These are phyloP conservation scores for Suillus subaureus DNA, from an alignment of 768 basidiomycete genomes.

Conservation along the genomic window DNA sequence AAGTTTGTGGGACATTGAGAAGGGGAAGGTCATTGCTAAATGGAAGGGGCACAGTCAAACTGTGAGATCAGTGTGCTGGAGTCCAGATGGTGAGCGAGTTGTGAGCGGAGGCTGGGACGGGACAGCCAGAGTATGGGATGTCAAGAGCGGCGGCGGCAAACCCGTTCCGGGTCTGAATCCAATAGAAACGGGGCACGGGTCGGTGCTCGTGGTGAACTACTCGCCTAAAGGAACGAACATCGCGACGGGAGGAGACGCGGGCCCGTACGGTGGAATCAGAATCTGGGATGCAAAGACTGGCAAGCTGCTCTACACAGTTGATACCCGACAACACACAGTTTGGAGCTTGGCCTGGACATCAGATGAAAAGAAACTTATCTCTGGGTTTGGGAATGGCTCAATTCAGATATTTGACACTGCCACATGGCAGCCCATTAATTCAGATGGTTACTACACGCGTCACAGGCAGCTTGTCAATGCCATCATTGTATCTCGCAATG, in stretches of 20 bases:
- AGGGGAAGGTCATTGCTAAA: background rate
- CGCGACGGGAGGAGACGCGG: background rate
- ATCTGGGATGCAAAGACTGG: background rate
- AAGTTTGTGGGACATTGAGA: background rate
- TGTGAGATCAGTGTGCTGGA: background rate
- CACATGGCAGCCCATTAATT: no score
- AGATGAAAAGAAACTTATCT: background rate
- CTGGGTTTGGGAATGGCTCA: no score
- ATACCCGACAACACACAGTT: no score
- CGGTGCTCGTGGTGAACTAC: background rate
- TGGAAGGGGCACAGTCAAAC: background rate
- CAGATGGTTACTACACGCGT: no score
- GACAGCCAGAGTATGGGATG: background rate
- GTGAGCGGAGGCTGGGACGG: background rate
- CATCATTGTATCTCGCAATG: background rate
- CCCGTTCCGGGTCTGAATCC: background rate
- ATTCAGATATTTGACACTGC: no score
- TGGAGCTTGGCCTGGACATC: background rate
- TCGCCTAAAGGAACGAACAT: background rate
- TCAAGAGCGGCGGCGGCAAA: background rate
- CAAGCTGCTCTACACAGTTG: no score
- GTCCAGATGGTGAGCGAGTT: background rate
- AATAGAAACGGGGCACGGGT: background rate
- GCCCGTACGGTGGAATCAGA: background rate
- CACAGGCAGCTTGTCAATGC: no score